phyloP scores from a whole-genome alignment of 2,329 filamentous ascomycete genomes.

The Coleophoma eucalyptorum region DNA sequence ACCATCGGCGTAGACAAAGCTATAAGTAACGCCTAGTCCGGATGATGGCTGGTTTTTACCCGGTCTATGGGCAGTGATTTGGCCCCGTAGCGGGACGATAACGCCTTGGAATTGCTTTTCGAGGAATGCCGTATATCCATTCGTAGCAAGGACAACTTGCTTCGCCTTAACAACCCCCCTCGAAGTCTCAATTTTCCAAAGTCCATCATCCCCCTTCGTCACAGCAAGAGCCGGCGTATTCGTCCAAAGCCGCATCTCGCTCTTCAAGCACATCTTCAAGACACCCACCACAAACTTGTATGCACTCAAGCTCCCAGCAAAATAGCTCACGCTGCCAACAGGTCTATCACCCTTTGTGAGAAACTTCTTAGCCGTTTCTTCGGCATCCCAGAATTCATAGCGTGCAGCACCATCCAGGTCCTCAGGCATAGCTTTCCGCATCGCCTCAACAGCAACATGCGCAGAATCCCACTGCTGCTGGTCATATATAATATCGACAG shows the following conservation, averaged over 20 bases:
- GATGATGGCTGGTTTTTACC: constrained; percentile 20
- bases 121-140: constrained; percentile 46
- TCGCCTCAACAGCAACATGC: constrained; percentile 31
- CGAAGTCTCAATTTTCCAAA: constrained; percentile 37
- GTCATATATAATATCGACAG: constrained; percentile 32
- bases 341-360: constrained; percentile 24
- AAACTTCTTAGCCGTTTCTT: constrained; percentile 38
- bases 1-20: constrained; percentile 53
- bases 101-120: constrained; percentile 34
- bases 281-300: constrained; percentile 22
- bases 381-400: constrained; percentile 39
- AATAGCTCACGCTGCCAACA: constrained; percentile 19
- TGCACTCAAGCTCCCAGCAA: constrained; percentile 35
- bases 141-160: constrained; percentile 47
- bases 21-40: constrained; percentile 30
- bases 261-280: constrained; percentile 15
- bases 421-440: constrained; percentile 39
- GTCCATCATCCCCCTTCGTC: constrained; percentile 10
- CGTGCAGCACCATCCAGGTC: constrained; percentile 35
- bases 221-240: constrained; percentile 19
- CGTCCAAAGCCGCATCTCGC: constrained; percentile 22
- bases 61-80: constrained; percentile 40
- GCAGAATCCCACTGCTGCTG: constrained; percentile 20
- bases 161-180: constrained; percentile 37
- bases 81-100: constrained; percentile 46